Percentiles rank a stretch among this genome's conserved stretches.
These are phyloP conservation scores for Pleurotus platypus DNA, from an alignment of 768 basidiomycete species.

Conservation along the genomic window DNA sequence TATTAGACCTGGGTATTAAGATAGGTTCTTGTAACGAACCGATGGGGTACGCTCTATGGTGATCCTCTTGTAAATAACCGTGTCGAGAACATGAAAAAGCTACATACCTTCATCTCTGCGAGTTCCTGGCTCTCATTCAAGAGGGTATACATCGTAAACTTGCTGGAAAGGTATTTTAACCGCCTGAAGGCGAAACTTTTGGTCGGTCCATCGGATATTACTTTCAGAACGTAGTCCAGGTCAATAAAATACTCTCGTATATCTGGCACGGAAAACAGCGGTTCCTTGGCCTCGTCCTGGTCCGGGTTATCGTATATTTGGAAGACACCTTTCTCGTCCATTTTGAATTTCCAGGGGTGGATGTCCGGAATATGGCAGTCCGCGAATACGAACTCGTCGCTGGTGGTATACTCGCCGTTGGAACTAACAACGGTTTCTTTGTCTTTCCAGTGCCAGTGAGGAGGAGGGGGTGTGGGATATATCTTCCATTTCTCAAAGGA, in stretches of 20 bases:
- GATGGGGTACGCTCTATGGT: slow-evolving; percentile 71
- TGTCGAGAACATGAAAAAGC: not conserved
- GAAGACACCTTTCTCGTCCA: slow-evolving; percentile 89
- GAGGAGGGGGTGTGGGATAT: slow-evolving; percentile 90
- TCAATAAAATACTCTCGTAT: slow-evolving; percentile 96
- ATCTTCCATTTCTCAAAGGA: slow-evolving; percentile 72
- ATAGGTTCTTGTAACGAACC: slow-evolving; percentile 36
- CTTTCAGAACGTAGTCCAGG: slow-evolving; percentile 84
- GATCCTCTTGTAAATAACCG: not conserved
- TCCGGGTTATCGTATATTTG: slow-evolving; percentile 63
- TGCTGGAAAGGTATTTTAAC: slow-evolving; percentile 87
- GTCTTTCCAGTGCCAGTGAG: slow-evolving; percentile 90
- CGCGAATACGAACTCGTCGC: slow-evolving; percentile 59
- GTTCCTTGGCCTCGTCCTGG: slow-evolving; percentile 43
- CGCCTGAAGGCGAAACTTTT: slow-evolving; percentile 94
- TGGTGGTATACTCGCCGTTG: slow-evolving; percentile 25
- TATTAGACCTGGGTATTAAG: not conserved
- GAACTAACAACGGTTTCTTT: slow-evolving; percentile 42
- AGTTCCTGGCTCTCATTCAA: slow-evolving; percentile 93
- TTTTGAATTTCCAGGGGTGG: slow-evolving; percentile 59
- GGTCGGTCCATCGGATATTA: slow-evolving; percentile 93
- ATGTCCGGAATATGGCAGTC: slow-evolving; percentile 71
- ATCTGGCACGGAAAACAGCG: slow-evolving; percentile 74
- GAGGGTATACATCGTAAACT: slow-evolving; percentile 90
- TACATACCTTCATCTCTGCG: slow-evolving; percentile 90